Evolutionary conservation across 495 filamentous ascomycete species (phyloP), one percentile per base, ranked within the genome.

Genomic region (Daldinia vernicosa): DNA sequence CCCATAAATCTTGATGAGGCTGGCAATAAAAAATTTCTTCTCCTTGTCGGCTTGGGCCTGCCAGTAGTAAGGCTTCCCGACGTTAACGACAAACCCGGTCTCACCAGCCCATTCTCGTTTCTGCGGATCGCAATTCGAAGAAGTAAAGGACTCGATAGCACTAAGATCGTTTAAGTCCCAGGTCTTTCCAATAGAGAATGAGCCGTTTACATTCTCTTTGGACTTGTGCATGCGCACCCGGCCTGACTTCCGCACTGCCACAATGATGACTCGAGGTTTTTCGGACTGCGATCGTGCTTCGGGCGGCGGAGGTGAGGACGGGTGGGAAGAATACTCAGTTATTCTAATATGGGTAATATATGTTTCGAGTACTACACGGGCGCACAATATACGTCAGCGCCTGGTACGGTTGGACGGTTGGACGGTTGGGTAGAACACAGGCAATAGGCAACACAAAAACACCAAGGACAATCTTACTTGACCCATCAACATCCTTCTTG

Each of bases 291-390:
- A 80, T 66, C 82, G 78, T 6, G 89, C 86, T 26, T 87, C 87
- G 14, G 92, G 92, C 1, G 95, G 95, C 43, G 93, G 88, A 53
- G 95, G 94, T n/a, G 84, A 82, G 3, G 93, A 92, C n/a, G 95
- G 94, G 77, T 92, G 90, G 17, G 87, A 84, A 47, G 88, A 88
- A 83, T 93, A 96, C 81, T 99, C 95, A 50, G 85, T 87, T 71
- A 99, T 91, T 69, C 89, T 88, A 66, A 98, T 93, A 77, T 99
- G 95, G 7, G 94, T 99, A 69, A 99, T 99, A 83, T 99, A 99
- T 55, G 93, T 97, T 80, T 99, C 95, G 65, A 89, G 84, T 69
- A 92, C 94, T 97, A 73, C 35, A 74, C 9, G 54, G 53, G 43
- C 45, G 55, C 51, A 67, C 65, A 70, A 56, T 43, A 62, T 65